Evolutionary conservation across 129 eudicot genomes (phyloP), one percentile per base, ranked within the genome.

Genomic region (Smallanthus sonchifolius): DNA sequence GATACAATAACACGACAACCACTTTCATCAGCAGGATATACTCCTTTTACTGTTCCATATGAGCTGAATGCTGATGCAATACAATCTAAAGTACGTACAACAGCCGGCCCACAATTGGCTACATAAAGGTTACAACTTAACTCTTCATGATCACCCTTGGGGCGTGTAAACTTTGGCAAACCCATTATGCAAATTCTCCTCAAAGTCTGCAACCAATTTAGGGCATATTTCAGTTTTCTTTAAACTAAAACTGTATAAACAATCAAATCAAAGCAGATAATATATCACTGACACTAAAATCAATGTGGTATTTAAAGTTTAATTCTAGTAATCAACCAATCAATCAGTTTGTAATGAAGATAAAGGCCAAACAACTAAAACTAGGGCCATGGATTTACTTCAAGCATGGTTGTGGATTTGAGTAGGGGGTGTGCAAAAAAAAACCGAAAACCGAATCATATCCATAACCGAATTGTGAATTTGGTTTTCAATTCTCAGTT

Each of bases 41-140:
- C 98, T 40, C 98, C 98, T 63, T 73, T 83, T 1, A 93, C 83
- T 38, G 76, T 70, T 34, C 98, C 98, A 44, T 74, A 90, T 0
- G 70, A 40, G 38, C 85, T 76, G 73, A 93, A 93, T 8, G 81
- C 89, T 34, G 91, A 79, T 13, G 85, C 80, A 42, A 93, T 88
- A 38, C 74, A 16, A 20, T 88, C 89, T 45, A 82, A 82, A 37
- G 88, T 72, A 45, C 90, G 85, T 34, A 96, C 96, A 40, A 93
- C 88, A 43, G 96, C 91, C 7, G 98, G 98, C 11, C 98, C 98
- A 69, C 96, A 90, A 76, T 93, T 93, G 20, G 98, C 97, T 37
- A 93, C 97, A 61, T 84, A 93, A 56, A 93, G 97, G 80, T 92
- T 88, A 16, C 86, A 83, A 70, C 91, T 85, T 13, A 77, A 69